Evolutionary conservation across 1,284 basidiomycete species (phyloP).

Genomic region (Ceratorhiza oryzae-sativae): DNA sequence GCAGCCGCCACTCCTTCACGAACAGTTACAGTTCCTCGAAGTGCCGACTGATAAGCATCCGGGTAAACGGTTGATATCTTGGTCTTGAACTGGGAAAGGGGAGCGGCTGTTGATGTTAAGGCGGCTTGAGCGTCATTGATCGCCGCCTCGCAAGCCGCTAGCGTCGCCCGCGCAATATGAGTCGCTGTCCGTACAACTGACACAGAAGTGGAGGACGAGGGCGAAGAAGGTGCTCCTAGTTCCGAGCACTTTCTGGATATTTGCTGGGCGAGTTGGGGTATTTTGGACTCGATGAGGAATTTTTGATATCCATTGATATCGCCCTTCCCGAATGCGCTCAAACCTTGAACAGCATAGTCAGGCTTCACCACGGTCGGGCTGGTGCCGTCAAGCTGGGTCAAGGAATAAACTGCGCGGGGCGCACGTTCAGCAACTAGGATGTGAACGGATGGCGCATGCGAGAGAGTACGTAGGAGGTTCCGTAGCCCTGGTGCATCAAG

Average conservation of each 20-base stretch:
- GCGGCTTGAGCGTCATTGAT: conserved; percentile 6
- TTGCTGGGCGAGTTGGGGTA: conserved; percentile 26
- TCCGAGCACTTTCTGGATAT: conserved; percentile 7
- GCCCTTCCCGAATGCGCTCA: conserved; percentile 17
- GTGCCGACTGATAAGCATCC: not conserved
- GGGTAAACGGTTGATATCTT: conserved; percentile 22
- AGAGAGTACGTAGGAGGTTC: not conserved
- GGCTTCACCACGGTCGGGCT: conserved; percentile 4
- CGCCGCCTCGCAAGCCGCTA: conserved; percentile 20
- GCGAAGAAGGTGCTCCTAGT: conserved; percentile 17
- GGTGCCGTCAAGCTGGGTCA: not conserved
- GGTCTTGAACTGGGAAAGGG: conserved; percentile 16
- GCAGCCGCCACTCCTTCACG: conserved; percentile 25
- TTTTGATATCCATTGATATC: conserved; percentile 25
- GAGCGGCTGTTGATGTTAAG: not conserved
- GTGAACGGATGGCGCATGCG: conserved; percentile 9
- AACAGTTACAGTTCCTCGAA: conserved; percentile 18
- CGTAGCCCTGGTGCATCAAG: conserved; percentile 24
- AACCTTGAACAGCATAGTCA: conserved; percentile 6
- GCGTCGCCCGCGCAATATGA: conserved; percentile 18
- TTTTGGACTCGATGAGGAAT: conserved; percentile 26
- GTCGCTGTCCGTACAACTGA: conserved; percentile 14
- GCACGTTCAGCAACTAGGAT: conserved; percentile 31
- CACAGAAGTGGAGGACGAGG: conserved; percentile 10
- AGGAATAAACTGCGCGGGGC: not conserved